Percentiles rank a stretch among this genome's conserved stretches.
phyloP scores from a whole-genome alignment of 2,329 filamentous ascomycete genomes.

The Aurifilum marmelostoma region DNA sequence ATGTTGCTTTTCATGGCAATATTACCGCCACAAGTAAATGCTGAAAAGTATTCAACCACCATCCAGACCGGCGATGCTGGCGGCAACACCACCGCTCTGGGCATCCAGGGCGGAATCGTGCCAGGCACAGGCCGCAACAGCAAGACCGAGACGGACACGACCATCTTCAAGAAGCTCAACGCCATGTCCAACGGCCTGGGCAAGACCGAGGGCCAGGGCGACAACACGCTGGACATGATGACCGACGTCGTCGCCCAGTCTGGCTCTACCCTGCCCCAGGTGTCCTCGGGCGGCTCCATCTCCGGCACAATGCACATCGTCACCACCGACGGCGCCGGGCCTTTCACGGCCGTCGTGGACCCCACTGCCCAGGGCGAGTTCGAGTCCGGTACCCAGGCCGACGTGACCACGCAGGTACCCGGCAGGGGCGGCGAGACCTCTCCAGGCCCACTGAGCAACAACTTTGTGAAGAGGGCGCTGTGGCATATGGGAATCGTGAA shows the following conservation, averaged over 20 bases:
- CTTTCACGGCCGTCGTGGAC: constrained; percentile 30
- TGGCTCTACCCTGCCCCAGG: constrained; percentile 36
- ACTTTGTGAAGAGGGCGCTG: constrained; percentile 21
- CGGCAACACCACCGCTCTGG: constrained; percentile 44
- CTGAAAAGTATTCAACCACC: constrained; percentile 31
- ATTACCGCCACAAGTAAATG: constrained; percentile 27
- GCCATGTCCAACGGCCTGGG: constrained; percentile 45
- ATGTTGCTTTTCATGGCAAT: neutral
- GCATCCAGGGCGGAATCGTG: constrained; percentile 39
- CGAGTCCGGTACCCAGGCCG: constrained; percentile 27
- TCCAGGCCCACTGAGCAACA: constrained; percentile 22
- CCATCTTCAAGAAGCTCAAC: constrained; percentile 43
- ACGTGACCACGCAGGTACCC: constrained; percentile 28
- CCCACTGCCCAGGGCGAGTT: constrained; percentile 28
- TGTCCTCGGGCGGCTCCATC: constrained; percentile 30
- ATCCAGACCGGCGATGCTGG: constrained; percentile 37
- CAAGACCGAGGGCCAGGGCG: constrained; percentile 40
- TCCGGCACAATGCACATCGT: constrained; percentile 34
- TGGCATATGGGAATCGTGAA: constrained; percentile 25
- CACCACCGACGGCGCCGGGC: constrained; percentile 34
- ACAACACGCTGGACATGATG: constrained; percentile 42
- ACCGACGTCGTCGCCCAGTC: constrained; percentile 32
- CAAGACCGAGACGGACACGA: constrained; percentile 48
- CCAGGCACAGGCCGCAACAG: constrained; percentile 30
- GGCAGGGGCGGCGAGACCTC: constrained; percentile 28